A percentile compares a stretch with the other conserved stretches of the same genome.
Evolutionary conservation across 2,329 filamentous ascomycete species (phyloP).

Genomic region (Chaetomiaceae sp.): DNA sequence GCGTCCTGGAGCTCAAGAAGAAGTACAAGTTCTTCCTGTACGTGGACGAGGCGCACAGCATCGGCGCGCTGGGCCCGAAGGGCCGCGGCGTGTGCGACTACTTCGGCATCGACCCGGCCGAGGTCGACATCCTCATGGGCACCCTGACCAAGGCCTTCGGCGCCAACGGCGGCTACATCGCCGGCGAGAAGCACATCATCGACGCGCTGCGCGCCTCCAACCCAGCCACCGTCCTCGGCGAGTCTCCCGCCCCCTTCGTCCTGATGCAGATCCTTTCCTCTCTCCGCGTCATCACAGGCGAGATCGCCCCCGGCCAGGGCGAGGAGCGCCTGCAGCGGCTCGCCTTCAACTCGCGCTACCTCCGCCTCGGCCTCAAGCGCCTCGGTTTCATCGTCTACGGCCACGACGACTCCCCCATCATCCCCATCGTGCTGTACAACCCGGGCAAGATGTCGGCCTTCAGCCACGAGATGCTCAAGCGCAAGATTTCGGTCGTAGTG

Average conservation of each 20-base stretch:
- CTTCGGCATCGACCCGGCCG: constrained; percentile 80
- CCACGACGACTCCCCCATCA: constrained; percentile 96
- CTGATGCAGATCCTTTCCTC: constrained; percentile 87
- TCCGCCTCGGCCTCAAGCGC: constrained; percentile 94
- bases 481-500: constrained; percentile 95
- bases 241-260: constrained; percentile 82
- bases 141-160: constrained; percentile 98
- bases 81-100: constrained; percentile 97
- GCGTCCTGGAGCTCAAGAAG: constrained; percentile 78
- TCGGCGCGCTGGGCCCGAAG: constrained; percentile 83
- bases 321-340: constrained; percentile 93
- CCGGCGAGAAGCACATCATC: constrained; percentile 83
- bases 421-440: constrained; percentile 91
- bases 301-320: constrained; percentile 83
- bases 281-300: constrained; percentile 83
- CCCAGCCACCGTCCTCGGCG: constrained; percentile 79
- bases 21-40: constrained; percentile 98
- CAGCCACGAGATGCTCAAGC: constrained; percentile 95
- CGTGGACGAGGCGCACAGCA: constrained; percentile 92
- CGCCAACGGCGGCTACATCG: constrained; percentile 94
- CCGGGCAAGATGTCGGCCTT: constrained; percentile 99
- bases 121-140: constrained; percentile 96
- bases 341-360: constrained; percentile 96
- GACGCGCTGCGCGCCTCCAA: constrained; percentile 86
- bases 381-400: constrained; percentile 96